These are phyloP conservation scores for Penicillium odoratum DNA, from an alignment of 495 filamentous ascomycete species.

Conservation along the genomic window DNA sequence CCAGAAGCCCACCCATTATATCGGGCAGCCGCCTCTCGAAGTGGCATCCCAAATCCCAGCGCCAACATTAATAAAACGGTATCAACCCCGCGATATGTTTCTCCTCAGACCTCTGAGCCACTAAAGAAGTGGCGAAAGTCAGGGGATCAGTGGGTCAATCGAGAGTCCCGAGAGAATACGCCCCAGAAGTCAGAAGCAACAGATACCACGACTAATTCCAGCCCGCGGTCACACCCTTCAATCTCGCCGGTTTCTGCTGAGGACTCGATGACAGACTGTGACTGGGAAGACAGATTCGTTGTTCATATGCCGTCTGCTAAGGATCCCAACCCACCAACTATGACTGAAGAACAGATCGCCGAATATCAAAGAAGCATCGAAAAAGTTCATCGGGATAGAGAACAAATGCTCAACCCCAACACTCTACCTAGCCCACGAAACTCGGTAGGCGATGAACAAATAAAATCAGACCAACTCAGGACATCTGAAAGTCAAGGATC, in stretches of 20 bases:
- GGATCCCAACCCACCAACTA: slow-evolving; percentile 43
- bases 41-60: slow-evolving; percentile 1
- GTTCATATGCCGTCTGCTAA: slow-evolving; percentile 49
- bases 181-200: slow-evolving; percentile 21
- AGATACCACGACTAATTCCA: slow-evolving; percentile 30
- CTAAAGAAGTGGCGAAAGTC: slow-evolving; percentile 28
- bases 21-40: slow-evolving; percentile 1
- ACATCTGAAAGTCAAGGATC: slow-evolving; percentile 22
- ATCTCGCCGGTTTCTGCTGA: slow-evolving; percentile 34
- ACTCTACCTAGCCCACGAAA: slow-evolving; percentile 35
- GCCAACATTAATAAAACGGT: slow-evolving; percentile 13
- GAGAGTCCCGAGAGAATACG: slow-evolving; percentile 18
- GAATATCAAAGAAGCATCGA: slow-evolving; percentile 45
- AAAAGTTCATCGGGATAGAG: slow-evolving; percentile 30
- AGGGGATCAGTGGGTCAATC: slow-evolving; percentile 26
- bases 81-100: slow-evolving; percentile 9
- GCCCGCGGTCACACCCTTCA: slow-evolving; percentile 31
- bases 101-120: slow-evolving; percentile 11
- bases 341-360: slow-evolving; percentile 41
- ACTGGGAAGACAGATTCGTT: slow-evolving; percentile 49
- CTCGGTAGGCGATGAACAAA: slow-evolving; percentile 26
- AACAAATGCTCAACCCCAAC: slow-evolving; percentile 33
- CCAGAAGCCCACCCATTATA: not conserved
- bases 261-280: slow-evolving; percentile 37
- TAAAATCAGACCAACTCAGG: slow-evolving; percentile 16